Conservation (phyloP, 495 filamentous ascomycete genomes). For the Margaritispora aquatica region DNA sequence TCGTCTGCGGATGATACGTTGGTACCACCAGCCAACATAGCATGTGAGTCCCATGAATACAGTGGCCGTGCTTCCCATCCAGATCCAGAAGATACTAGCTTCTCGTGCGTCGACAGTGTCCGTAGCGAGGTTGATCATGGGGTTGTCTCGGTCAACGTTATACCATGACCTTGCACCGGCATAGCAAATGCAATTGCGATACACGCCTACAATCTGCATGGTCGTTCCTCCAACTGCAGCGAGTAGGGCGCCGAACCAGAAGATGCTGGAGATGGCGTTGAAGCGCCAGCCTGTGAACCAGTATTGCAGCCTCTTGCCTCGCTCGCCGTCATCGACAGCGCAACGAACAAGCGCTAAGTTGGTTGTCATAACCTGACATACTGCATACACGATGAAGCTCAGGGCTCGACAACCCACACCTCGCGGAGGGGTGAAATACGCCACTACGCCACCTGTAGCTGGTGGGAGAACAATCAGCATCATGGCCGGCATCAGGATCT, state of each 20-base stretch:
- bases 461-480: conserved; percentile 25
- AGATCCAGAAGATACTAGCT: conserved; percentile 8
- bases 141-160: conserved; percentile 4
- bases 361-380: conserved; percentile 3
- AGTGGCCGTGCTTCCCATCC: conserved; percentile 17
- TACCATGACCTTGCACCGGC: conserved; percentile 1
- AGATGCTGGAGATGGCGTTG: not conserved
- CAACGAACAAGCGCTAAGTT: not conserved
- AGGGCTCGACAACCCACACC: conserved; percentile 12
- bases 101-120: conserved; percentile 4
- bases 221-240: conserved; percentile 13
- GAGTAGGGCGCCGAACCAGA: conserved; percentile 9
- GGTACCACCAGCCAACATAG: conserved; percentile 30
- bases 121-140: conserved; percentile 9
- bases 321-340: not conserved
- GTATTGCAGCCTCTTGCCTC: not conserved
- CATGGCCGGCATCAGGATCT: conserved; percentile 18
- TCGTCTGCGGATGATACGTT: conserved; percentile 13
- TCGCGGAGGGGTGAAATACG: conserved; percentile 20
- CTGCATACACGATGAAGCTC: conserved; percentile 12
- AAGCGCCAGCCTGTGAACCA: conserved; percentile 1
- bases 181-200: conserved; percentile 12
- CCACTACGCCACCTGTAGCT: conserved; percentile 30
- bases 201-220: conserved; percentile 15
- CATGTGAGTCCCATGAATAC: conserved; percentile 19